These are phyloP conservation scores for Ceratobasidium sp. DNA, from an alignment of 1,284 basidiomycete species.

Conservation along the genomic window DNA sequence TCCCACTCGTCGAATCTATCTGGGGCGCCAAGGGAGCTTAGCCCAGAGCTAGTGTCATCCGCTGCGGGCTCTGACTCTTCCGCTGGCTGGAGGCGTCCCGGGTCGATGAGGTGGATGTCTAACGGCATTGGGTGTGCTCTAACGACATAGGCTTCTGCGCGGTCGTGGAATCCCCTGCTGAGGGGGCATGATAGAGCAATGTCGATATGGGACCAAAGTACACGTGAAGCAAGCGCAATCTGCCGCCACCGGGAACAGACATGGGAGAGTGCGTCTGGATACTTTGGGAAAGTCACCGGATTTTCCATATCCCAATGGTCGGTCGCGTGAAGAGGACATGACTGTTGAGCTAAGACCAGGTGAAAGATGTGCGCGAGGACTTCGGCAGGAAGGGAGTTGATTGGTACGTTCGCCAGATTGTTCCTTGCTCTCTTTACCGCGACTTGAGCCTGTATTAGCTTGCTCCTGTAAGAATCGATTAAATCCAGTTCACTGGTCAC, in stretches of 20 bases:
- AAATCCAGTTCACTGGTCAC: background rate
- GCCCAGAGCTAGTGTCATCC: background rate
- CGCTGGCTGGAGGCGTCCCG: background rate
- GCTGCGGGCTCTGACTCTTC: background rate
- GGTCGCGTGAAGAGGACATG: background rate
- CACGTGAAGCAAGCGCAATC: background rate
- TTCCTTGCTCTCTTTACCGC: background rate
- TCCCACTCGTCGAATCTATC: background rate
- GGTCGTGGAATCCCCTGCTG: background rate
- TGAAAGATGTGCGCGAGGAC: conserved; percentile 20
- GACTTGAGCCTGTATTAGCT: background rate
- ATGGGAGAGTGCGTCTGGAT: background rate
- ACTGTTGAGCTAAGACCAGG: background rate
- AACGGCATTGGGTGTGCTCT: background rate
- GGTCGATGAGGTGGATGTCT: background rate
- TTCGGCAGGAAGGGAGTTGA: conserved; percentile 12
- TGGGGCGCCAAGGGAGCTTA: background rate
- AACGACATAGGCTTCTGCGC: background rate
- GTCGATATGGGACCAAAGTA: conserved; percentile 1
- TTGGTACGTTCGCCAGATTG: background rate
- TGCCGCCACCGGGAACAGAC: conserved; percentile 8
- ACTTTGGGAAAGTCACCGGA: background rate
- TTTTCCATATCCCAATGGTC: background rate
- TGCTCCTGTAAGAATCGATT: background rate
- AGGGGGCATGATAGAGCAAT: background rate